Base-by-base conservation (phyloP, 179 eudicot genomes). In the Vitellaria paradoxa region DNA sequence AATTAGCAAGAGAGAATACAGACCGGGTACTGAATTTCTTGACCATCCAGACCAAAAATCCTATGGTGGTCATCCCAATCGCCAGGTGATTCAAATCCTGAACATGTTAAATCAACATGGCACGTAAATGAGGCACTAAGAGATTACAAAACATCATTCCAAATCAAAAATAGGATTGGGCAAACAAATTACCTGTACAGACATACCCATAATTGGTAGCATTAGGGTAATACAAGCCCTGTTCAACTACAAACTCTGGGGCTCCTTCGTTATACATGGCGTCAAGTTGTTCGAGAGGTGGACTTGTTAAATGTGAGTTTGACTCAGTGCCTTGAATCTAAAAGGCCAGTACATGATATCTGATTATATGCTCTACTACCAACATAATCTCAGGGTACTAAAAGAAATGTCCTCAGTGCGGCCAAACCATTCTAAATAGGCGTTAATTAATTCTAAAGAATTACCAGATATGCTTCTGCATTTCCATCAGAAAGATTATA, bases 51-150 rank as follows among this genome's bases (percentile, higher is more conserved):
- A 81, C 98, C 94, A 82, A 87, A 89, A 87, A 86, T 71, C 56
- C 91, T 82, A 64, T 87, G 94, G 74, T 88, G 92, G 85, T 89
- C 99, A 84, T 89, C 91, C 96, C 91, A 92, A 78, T 94, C 90
- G 47, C 82, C 74, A 65, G 90, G 84, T 81, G 98, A 79, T 81
- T 93, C 97, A 80, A 78, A 85, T 84, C 97, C 99, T 94, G 82
- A 53, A 55, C 46, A 76, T 18, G 70, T 37, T 6, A 23, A 67
- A 78, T 55, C 45, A 61, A 75, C 21, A 55, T 3, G 13, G 24
- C 60, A 8, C 45, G 37, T 53, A 63, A 26, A 2, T 65, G 9
- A 67, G 67, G 20, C 10, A 50, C 7, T 18, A 18, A 24, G 56
- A 49, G 37, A 10, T 53, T 14, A 75, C 26, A 57, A 57, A 59